Conservation (phyloP, 371 early-diverging fungal species). For the Mucor irregularis region DNA sequence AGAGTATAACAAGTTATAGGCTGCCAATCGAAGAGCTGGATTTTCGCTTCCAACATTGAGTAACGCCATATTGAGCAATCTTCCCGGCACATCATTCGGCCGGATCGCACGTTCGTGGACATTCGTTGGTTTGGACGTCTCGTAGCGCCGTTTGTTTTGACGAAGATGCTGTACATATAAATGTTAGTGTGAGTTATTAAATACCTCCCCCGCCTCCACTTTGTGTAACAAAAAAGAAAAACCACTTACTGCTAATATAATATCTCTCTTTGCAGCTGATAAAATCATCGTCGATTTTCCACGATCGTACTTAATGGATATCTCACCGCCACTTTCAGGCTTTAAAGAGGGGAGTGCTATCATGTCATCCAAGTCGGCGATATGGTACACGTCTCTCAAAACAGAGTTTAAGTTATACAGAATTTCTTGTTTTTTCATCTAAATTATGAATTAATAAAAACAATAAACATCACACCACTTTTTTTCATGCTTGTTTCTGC, state of each 20-base stretch:
- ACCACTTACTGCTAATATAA: constrained; percentile 56
- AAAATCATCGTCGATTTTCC: constrained; percentile 71
- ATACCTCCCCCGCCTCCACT: no score
- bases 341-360: constrained; percentile 44
- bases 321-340: constrained; percentile 66
- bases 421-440: constrained; percentile 60
- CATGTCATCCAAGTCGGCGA: constrained; percentile 82
- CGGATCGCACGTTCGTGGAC: constrained; percentile 74
- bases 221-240: constrained; percentile 32
- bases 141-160: constrained; percentile 69
- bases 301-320: constrained; percentile 75
- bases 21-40: constrained; percentile 74
- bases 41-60: constrained; percentile 84
- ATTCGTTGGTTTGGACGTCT: constrained; percentile 62
- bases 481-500: not conserved
- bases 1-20: constrained; percentile 86
- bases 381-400: constrained; percentile 85
- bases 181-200: no score
- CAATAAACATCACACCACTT: constrained; percentile 6
- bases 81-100: constrained; percentile 89
- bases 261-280: constrained; percentile 73
- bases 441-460: not conserved
- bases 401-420: constrained; percentile 68
- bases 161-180: constrained; percentile 57
- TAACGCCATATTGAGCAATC: constrained; percentile 89